Evolutionary conservation across 495 filamentous ascomycete genomes (phyloP), one percentile per base, ranked within the genome.

Genomic region (Entonaema liquescens): DNA sequence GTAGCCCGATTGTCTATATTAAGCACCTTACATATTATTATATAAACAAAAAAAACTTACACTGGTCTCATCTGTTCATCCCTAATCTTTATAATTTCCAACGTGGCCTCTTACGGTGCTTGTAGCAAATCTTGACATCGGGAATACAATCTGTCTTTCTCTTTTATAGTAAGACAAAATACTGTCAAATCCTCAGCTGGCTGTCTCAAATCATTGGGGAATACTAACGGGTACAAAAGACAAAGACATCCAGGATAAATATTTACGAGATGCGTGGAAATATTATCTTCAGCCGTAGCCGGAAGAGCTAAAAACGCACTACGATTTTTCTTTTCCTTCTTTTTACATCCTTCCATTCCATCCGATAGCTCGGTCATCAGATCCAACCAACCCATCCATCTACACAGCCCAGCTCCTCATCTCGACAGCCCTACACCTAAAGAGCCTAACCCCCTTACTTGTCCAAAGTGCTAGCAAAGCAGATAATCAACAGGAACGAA

Each of bases 381-480:
- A 52, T 21, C 31, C 29, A 35, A 29, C n/a, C 28, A 59, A n/a
- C 36, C 47, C 21, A 62, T 63, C 55, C 19, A 49, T 69, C 55
- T 65, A 56, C 49, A 35, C 12, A 23, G 36, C 59, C 23, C 13
- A 36, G 44, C 17, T 64, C 29, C 47, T 38, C 17, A 21, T n/a
- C 42, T 47, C 26, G 35, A 40, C 33, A 54, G 44, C 56, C 26
- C n/a, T n/a, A 2, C 31, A 54, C 35, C 38, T 9, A 25, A n/a
- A 49, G 29, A 28, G 36, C 19, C 26, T 8, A 17, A n/a, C n/a
- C 19, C 31, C 25, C 49, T 53, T 52, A 26, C 23, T 28, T 53
- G 25, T 53, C 12, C 49, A 3, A 29, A 6, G 12, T 44, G 36
- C 60, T 36, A 21, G 36, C 56, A 26, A 36, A 40, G 19, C 57